Base-by-base conservation (phyloP, 1,284 basidiomycete genomes). In the Gomphus bonarii region DNA sequence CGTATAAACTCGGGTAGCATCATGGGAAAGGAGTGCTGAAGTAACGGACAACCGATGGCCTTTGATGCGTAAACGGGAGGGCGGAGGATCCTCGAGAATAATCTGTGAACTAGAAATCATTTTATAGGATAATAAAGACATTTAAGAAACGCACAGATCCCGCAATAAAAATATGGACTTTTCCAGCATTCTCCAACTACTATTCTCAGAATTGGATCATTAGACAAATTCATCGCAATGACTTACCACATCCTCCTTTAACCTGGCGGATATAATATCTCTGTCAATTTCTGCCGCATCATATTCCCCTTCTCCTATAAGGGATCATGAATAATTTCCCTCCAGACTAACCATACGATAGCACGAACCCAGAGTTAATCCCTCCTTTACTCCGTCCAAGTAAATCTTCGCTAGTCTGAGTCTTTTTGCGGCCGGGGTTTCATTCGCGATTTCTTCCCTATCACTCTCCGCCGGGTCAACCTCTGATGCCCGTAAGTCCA, bases 391-490 rank as follows among this genome's bases (percentile, higher is more conserved):
- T 58, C 80, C 86, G 59, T 94, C 84, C 48, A 99, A 73, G 70
- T 99, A 98, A 62, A 95, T 72, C 68, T 92, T 88, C 3, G 95
- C 95, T 28, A 99, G 73, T 58, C 97, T 74, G 11, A 99, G 75
- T 58, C 95, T 75, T 70, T 99, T 98, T 76, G 95, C 86, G 0
- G 93, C 94, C 0, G 94, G 92, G 1, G 95, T 98, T 75, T 99
- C 92, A 63, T 86, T 79, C 60, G 85, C 80, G 62, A 91, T 84
- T 64, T 93, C 91, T 53, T 92, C 90, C 65, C 83, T 86, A 48
- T 75, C 77, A 25, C 59, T 60, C 16, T 61, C 53, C 35, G 74
- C 76, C 18, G 72, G 72, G 59, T 81, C 80, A 1, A 78, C 75
- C 54, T 85, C 83, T 20, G 75, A 72, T 12, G 72, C 80, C 46